Conservation (phyloP, 2,329 filamentous ascomycete genomes). For the Lachnellula suecica region DNA sequence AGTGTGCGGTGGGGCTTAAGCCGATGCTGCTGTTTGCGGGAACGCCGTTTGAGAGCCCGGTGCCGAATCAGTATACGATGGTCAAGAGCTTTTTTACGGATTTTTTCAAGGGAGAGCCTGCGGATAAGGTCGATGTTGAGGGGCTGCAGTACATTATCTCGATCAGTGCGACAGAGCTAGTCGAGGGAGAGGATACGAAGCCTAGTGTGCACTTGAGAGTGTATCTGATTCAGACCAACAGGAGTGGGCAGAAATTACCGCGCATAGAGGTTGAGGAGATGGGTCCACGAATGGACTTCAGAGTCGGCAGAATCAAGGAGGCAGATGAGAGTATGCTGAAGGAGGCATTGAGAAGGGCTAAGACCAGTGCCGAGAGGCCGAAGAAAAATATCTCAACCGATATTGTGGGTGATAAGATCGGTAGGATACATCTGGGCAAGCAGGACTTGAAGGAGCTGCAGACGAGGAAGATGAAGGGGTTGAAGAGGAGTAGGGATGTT, state of each 20-base stretch:
- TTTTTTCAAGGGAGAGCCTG: constrained; percentile 80
- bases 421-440: constrained; percentile 85
- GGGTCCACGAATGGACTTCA: constrained; percentile 90
- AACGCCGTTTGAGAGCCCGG: constrained; percentile 80
- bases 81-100: constrained; percentile 87
- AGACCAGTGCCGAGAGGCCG: constrained; percentile 69
- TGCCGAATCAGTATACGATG: constrained; percentile 76
- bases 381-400: constrained; percentile 98
- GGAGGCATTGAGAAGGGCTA: constrained; percentile 85
- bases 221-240: constrained; percentile 84
- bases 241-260: constrained; percentile 81
- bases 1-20: constrained; percentile 77
- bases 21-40: constrained; percentile 92
- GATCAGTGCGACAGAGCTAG: constrained; percentile 70
- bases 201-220: constrained; percentile 68
- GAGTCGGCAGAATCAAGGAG: constrained; percentile 76
- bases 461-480: constrained; percentile 98
- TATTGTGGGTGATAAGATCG: constrained; percentile 92
- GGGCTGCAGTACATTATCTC: constrained; percentile 89
- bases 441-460: constrained; percentile 87
- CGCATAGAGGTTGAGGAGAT: constrained; percentile 94
- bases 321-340: constrained; percentile 79
- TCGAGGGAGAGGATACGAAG: constrained; percentile 46
- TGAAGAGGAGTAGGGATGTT: constrained; percentile 77
- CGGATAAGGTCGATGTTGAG: constrained; percentile 87